Conservation (phyloP, 257 asterid genomes). For the Striga asiatica region DNA sequence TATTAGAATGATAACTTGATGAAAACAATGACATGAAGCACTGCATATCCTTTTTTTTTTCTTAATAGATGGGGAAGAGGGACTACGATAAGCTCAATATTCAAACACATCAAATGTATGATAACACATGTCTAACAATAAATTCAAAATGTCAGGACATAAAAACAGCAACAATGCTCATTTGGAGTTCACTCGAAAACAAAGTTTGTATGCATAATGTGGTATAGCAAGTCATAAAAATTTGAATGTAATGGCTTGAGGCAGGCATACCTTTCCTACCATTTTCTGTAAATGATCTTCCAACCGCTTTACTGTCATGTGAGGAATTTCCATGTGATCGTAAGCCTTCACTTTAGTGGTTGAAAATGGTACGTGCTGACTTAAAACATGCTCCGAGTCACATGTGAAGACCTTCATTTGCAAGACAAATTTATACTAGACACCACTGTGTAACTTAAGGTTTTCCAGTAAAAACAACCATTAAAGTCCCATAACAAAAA, state of each 20-base stretch:
- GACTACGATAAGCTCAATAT: too few relatives aligned
- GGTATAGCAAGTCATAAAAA: neutral
- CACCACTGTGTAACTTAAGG: neutral
- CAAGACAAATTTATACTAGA: conserved; percentile 16
- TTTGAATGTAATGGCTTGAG: neutral
- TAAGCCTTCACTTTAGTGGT: conserved; percentile 44
- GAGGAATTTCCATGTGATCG: conserved; percentile 23
- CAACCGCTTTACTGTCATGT: conserved; percentile 10
- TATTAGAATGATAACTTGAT: neutral
- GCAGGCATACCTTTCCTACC: conserved; percentile 31
- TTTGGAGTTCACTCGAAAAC: neutral
- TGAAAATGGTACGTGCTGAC: conserved; percentile 38
- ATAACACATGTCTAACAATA: too few relatives aligned
- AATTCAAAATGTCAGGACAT: too few relatives aligned
- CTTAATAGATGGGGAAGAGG: neutral
- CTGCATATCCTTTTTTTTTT: too few relatives aligned
- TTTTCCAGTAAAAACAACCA: neutral
- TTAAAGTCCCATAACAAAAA: neutral
- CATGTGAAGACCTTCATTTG: conserved; percentile 66
- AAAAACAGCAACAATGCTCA: neutral
- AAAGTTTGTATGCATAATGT: neutral
- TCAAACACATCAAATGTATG: neutral
- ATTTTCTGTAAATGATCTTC: conserved; percentile 18
- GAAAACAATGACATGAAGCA: neutral
- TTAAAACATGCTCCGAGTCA: conserved; percentile 37